phyloP scores from a whole-genome alignment of 176 grass and related monocot genomes.

The Triticum urartu region DNA sequence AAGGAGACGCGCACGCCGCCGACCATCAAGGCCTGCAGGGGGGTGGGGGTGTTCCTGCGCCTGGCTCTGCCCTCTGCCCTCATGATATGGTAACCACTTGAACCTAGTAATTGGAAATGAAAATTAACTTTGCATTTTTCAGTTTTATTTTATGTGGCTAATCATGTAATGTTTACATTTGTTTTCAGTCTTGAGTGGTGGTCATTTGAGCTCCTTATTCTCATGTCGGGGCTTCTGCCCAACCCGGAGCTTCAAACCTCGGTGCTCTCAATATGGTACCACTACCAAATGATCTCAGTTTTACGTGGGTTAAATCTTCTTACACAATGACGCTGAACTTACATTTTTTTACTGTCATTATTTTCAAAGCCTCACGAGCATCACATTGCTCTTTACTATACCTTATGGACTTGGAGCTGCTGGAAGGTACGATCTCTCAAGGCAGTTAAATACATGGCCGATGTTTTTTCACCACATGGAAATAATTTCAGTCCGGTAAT shows the following conservation, averaged over 20 bases:
- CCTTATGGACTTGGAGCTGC: constrained; percentile 73
- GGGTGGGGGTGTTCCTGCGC: constrained; percentile 54
- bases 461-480: neutral
- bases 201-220: constrained; percentile 85
- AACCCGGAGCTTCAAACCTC: constrained; percentile 87
- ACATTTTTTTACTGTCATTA: neutral
- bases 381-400: constrained; percentile 54
- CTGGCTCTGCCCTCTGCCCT: constrained; percentile 76
- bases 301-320: neutral
- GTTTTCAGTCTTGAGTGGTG: constrained; percentile 79
- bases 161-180: neutral
- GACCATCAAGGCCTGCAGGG: constrained; percentile 50
- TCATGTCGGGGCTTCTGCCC: constrained; percentile 75
- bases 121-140: neutral
- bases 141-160: neutral
- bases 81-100: constrained; percentile 65
- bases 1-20: constrained; percentile 44
- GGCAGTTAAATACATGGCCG: neutral
- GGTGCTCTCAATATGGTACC: constrained; percentile 86
- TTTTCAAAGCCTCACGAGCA: constrained; percentile 65
- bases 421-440: constrained; percentile 56
- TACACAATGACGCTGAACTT: neutral
- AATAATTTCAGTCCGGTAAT: neutral
- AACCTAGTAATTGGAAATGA: neutral
- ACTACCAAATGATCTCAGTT: neutral